phyloP scores from a whole-genome alignment of 2,329 filamentous ascomycete species.

The Pseudogymnoascus sp. region DNA sequence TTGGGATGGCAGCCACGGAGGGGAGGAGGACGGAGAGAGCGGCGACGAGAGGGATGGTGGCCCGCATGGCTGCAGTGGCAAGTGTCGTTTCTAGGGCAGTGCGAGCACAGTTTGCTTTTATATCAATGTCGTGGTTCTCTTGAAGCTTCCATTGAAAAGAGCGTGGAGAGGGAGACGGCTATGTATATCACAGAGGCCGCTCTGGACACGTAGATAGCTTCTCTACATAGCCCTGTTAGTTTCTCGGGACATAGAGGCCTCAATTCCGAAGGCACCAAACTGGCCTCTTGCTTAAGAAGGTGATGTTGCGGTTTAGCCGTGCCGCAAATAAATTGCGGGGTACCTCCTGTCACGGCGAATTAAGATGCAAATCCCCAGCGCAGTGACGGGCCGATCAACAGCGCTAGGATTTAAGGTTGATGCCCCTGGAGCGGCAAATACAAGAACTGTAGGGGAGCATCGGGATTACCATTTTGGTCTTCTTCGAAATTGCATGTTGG shows the following conservation, averaged over 20 bases:
- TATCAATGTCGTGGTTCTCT: neutral
- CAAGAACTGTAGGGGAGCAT: neutral
- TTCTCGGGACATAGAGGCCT: neutral
- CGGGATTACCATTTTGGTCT: neutral
- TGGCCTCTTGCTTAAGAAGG: neutral
- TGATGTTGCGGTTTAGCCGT: neutral
- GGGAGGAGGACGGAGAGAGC: neutral
- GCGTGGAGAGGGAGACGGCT: neutral
- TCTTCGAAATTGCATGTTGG: neutral
- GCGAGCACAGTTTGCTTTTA: neutral
- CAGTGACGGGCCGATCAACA: neutral
- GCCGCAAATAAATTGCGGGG: constrained; percentile 2
- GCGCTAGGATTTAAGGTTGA: constrained; percentile 1
- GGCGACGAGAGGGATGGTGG: neutral
- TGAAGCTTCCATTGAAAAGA: neutral
- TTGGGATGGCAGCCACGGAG: neutral
- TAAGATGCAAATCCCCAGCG: neutral
- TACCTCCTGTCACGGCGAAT: neutral
- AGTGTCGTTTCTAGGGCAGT: neutral
- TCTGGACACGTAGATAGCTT: constrained; percentile 3
- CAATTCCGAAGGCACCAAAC: neutral
- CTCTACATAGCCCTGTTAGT: neutral
- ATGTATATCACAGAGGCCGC: neutral
- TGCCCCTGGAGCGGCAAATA: neutral
- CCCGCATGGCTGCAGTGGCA: neutral